phyloP scores from a whole-genome alignment of 305 asterid genomes.

The Stenogyne calaminthoides region DNA sequence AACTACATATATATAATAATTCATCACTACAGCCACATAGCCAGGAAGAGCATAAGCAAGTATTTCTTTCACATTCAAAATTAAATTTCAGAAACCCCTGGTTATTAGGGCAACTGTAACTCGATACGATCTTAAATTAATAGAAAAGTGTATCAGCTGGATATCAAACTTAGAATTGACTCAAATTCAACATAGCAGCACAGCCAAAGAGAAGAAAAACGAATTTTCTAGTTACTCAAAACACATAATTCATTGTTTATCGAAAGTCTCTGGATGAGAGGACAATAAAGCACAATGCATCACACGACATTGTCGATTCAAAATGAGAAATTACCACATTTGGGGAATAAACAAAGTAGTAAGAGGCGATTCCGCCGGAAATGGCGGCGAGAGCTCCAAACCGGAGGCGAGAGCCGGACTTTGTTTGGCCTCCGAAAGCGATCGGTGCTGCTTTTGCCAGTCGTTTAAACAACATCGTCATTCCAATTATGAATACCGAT shows the following conservation, averaged over 20 bases:
- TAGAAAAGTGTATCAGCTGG: neutral
- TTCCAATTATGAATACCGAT: neutral
- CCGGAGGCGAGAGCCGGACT: conserved; percentile 50
- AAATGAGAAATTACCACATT: conserved; percentile 54
- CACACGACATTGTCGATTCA: conserved; percentile 16
- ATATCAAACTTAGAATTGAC: neutral
- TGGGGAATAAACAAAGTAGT: conserved; percentile 54
- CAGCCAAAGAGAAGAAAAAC: neutral
- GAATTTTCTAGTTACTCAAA: neutral
- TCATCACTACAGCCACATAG: neutral
- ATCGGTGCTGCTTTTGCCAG: conserved; percentile 64
- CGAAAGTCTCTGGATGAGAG: neutral
- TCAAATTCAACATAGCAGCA: conserved; percentile 12
- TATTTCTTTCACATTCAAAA: conserved; percentile 3
- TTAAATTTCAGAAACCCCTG: neutral
- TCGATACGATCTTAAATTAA: neutral
- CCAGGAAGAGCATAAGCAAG: conserved; percentile 3
- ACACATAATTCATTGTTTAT: neutral
- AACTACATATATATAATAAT: neutral
- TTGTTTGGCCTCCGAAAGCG: conserved; percentile 48
- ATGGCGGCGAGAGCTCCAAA: conserved; percentile 80
- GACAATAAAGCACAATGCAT: neutral
- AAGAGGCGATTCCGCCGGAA: conserved; percentile 74
- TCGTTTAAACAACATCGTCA: conserved; percentile 54
- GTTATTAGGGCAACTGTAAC: neutral